A percentile compares a stretch with the other conserved stretches of the same genome.
Conservation (phyloP, 257 asterid species). For the Solanum raphanifolium region DNA sequence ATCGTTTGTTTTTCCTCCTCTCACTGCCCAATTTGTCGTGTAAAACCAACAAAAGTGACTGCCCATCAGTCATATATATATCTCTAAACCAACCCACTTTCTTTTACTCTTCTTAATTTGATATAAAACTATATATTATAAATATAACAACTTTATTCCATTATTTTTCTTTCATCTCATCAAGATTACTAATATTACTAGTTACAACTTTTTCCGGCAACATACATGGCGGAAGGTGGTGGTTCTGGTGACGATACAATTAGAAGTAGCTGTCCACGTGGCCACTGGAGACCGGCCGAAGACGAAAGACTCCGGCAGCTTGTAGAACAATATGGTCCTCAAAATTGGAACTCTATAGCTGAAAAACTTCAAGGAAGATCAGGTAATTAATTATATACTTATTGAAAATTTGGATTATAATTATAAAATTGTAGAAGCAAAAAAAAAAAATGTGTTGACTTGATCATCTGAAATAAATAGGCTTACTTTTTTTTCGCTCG, state of each 20-base stretch:
- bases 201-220: background rate
- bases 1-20: slow-evolving; percentile 3
- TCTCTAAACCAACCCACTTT: slow-evolving; percentile 27
- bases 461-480: background rate
- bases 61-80: slow-evolving; percentile 13
- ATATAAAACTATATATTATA: background rate
- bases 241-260: slow-evolving; percentile 30
- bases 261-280: slow-evolving; percentile 63
- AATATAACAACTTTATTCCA: background rate
- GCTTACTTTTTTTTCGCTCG: background rate
- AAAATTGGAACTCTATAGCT: slow-evolving; percentile 93
- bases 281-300: slow-evolving; percentile 95
- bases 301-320: slow-evolving; percentile 76
- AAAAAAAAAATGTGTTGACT: background rate
- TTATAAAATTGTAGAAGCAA: background rate
- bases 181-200: background rate
- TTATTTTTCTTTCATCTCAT: background rate
- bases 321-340: slow-evolving; percentile 80
- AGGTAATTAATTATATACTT: slow-evolving; percentile 20
- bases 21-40: slow-evolving; percentile 40
- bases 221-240: slow-evolving; percentile 29
- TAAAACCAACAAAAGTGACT: slow-evolving; percentile 44
- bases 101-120: slow-evolving; percentile 1
- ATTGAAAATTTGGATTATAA: background rate
- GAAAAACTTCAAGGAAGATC: slow-evolving; percentile 97